Evolutionary conservation across 306 rosid genomes (phyloP).

Genomic region (Fagus crenata): DNA sequence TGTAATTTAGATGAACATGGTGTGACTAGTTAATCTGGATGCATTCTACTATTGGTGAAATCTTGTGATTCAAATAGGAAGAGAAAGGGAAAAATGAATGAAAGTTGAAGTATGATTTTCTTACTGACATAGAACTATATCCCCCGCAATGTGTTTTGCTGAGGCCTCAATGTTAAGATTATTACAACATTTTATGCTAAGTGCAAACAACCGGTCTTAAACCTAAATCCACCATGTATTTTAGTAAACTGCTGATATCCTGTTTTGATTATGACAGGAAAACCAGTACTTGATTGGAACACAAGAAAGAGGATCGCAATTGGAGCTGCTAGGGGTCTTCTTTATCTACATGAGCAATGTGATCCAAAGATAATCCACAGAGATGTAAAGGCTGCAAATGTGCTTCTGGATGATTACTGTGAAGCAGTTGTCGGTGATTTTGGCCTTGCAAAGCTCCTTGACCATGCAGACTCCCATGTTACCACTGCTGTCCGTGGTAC

Average conservation of each 20-base stretch:
- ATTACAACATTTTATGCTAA: conserved; percentile 8
- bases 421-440: conserved; percentile 97
- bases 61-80: background rate
- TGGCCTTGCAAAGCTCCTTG: conserved; percentile 98
- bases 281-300: conserved; percentile 92
- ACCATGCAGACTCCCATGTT: conserved; percentile 93
- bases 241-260: background rate
- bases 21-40: background rate
- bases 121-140: background rate
- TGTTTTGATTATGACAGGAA: conserved; percentile 48
- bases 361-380: conserved; percentile 98
- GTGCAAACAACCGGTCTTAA: background rate
- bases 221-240: background rate
- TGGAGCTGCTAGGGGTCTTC: conserved; percentile 96
- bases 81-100: background rate
- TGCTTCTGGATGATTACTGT: conserved; percentile 77
- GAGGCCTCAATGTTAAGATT: conserved; percentile 5
- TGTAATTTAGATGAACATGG: background rate
- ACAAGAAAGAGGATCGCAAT: conserved; percentile 91
- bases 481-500: conserved; percentile 99
- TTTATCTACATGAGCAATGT: conserved; percentile 93
- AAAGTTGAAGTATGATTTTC: background rate
- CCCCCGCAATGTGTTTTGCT: background rate
- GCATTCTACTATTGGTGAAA: background rate
- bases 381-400: conserved; percentile 98